Evolutionary conservation across 2,329 filamentous ascomycete genomes (phyloP).

Genomic region (Thielaviopsis cerberus): DNA sequence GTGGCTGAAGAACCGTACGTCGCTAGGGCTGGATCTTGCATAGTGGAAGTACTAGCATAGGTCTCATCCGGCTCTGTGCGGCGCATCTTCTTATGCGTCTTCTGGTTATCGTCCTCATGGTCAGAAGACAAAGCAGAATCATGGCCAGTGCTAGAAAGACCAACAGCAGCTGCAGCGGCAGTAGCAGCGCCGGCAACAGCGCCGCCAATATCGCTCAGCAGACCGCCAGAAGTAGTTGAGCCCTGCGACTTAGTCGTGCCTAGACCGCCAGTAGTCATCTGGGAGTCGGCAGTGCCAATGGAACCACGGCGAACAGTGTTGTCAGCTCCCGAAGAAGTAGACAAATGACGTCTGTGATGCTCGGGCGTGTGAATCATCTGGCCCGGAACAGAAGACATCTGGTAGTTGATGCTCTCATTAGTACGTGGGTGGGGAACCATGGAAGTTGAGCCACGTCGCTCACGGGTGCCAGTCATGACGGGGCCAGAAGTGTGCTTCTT

Average conservation of each 20-base stretch:
- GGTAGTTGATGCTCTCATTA: conserved; percentile 4
- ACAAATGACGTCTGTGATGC: conserved; percentile 1
- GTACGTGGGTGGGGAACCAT: conserved; percentile 4
- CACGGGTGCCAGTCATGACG: neutral
- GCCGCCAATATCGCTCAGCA: conserved; percentile 7
- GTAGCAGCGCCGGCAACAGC: conserved; percentile 11
- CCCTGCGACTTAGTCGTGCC: neutral
- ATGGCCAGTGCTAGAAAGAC: neutral
- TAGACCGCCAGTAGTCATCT: neutral
- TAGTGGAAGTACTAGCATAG: neutral
- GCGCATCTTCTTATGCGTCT: neutral
- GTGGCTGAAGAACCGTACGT: neutral
- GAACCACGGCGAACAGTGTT: neutral
- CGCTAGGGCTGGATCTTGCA: neutral
- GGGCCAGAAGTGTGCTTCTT: neutral
- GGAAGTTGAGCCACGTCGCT: conserved; percentile 1
- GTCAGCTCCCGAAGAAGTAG: conserved; percentile 3
- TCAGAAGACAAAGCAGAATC: neutral
- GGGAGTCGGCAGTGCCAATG: neutral
- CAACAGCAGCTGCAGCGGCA: conserved; percentile 9
- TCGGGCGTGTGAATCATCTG: conserved; percentile 9
- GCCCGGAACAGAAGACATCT: conserved; percentile 5
- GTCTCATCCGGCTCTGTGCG: neutral
- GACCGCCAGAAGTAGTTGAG: neutral
- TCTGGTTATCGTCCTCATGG: neutral